Evolutionary conservation across 306 rosid genomes (phyloP).

Genomic region (Cucurbita maxima): DNA sequence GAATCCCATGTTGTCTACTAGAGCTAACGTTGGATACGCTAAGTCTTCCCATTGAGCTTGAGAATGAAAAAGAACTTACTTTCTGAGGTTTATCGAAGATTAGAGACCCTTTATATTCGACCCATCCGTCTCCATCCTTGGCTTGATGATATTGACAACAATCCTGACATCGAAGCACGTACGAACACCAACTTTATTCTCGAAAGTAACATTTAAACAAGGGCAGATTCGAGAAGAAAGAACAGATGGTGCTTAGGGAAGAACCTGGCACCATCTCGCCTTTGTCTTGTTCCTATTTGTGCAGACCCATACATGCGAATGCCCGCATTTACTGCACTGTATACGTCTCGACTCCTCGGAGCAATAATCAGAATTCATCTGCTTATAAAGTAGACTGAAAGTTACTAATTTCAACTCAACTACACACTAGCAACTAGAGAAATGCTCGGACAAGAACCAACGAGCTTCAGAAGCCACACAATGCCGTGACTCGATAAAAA

Average conservation of each 20-base stretch:
- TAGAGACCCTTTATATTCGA: conserved; percentile 85
- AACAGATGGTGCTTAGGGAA: conserved; percentile 5
- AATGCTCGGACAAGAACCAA: neutral
- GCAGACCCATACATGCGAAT: conserved; percentile 96
- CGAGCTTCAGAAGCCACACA: neutral
- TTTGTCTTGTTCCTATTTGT: conserved; percentile 80
- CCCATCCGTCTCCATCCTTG: conserved; percentile 99
- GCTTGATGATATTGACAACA: conserved; percentile 99
- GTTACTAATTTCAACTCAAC: conserved; percentile 3
- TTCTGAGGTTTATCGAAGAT: conserved; percentile 70
- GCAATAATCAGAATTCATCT: conserved; percentile 57
- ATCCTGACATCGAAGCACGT: conserved; percentile 43
- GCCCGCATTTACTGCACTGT: conserved; percentile 91
- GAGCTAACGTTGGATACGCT: neutral
- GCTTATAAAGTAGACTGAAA: conserved; percentile 14
- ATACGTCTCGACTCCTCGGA: conserved; percentile 90
- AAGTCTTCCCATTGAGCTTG: neutral
- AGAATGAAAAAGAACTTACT: conserved; percentile 21
- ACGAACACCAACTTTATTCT: conserved; percentile 3
- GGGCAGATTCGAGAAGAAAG: neutral
- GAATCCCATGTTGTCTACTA: neutral
- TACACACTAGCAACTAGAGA: neutral
- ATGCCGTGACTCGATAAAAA: neutral
- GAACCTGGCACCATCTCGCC: conserved; percentile 99
- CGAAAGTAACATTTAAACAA: conserved; percentile 9